Evolutionary conservation across 257 asterid species (phyloP), one percentile per base, ranked within the genome.

Genomic region (Verbascum thapsus): DNA sequence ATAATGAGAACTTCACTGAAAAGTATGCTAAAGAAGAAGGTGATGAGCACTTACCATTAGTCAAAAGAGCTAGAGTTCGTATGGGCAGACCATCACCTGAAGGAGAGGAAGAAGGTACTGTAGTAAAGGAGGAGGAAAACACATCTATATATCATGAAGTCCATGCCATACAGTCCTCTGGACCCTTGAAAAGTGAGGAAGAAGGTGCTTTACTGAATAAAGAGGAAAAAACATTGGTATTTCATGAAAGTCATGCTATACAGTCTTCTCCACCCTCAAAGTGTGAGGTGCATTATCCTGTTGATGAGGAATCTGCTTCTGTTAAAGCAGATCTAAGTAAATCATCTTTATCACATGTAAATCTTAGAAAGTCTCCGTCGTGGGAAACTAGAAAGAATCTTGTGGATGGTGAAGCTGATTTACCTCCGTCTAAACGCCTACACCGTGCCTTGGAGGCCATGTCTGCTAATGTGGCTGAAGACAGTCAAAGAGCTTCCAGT

Each of bases 401-500:
- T 67, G 76, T 82, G 44, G 86, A 83, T 68, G 96, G 88, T 22
- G 98, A 92, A 79, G 85, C 97, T 74, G 88, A 95, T 63, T 87
- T 92, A 56, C 99, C 99, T 74, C 99, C 97, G 50, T 92, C 96
- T 5, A 92, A 92, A 72, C 92, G 99, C 41, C 74, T 92, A 32
- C 95, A 89, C 64, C 96, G 99, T 68, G 99, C 99, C 37, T 65
- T 92, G 79, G 94, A 92, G 71, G 99, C 99, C 73, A 92, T 92
- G 99, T 92, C 95, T 44, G 99, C 97, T 51, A 85, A 92, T 72
- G 97, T 73, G 58, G 89, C 94, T 48, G 99, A 89, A 74, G 85
- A 76, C 71, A 43, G 67, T 70, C 73, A 73, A 66, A 76, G 71
- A 44, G 73, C 79, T 73, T 59, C 75, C 48, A 68, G 50, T 64